Evolutionary conservation across 176 grass and related monocot species (phyloP), one percentile per base, ranked within the genome.

Genomic region (Neostapfia colusana): DNA sequence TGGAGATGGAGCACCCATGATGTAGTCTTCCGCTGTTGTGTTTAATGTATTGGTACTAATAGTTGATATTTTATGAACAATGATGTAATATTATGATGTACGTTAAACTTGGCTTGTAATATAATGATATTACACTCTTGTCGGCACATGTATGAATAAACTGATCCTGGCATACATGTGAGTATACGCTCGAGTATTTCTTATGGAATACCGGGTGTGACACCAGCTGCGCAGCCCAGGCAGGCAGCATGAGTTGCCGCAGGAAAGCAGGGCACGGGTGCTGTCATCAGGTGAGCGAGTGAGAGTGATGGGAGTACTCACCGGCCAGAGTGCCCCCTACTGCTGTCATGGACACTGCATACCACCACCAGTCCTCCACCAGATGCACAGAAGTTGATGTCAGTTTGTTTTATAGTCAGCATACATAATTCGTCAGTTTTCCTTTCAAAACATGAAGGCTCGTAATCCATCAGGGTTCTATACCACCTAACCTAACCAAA

Each of bases 251-350:
- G 39, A 63, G 41, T 16, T 69, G 77, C 70, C 64, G 51, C 46
- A 23, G 51, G 83, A 85, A 85, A 80, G 83, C 20, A 21, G 21
- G 62, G 54, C 76, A 74, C n/a, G n/a, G 40, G n/a, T 1, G 31
- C 61, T 51, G 82, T 17, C 55, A 2, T 2, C 82, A 65, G 65
- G 67, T 72, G 36, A 39, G 8, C 4, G 27, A 31, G 21, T 44
- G 23, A 20, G 31, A 2, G 31, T 31, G 31, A 2, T 31, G 6
- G 7, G 24, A 56, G 53, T 56, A 10, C n/a, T 56, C 20, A 23
- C 63, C 46, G 1, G 60, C 15, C 48, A 23, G 24, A 74, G 48
- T 54, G 73, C 54, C 21, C 21, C 58, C 23, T 71, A 36, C 53
- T n/a, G 6, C 59, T 62, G 59, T 7, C 57, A 14, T 8, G n/a